Conservation (phyloP, 352 stramenopile species). For the Phytophthora citricola region DNA sequence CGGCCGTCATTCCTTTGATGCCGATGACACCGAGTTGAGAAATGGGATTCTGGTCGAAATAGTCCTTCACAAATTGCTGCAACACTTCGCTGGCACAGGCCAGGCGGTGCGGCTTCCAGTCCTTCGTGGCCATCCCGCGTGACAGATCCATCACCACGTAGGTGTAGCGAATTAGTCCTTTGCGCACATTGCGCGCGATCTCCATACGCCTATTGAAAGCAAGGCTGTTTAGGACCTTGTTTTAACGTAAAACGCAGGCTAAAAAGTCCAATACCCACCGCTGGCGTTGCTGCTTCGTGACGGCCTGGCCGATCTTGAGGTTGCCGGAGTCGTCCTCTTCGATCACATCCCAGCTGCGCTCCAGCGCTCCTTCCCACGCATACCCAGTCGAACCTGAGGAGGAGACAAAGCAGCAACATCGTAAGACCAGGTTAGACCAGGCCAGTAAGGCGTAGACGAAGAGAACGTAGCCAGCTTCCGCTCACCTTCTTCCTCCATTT, state of each 20-base stretch:
- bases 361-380: slow-evolving; percentile 84
- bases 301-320: slow-evolving; percentile 75
- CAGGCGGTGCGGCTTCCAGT: slow-evolving; percentile 88
- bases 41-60: slow-evolving; percentile 96
- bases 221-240: slow-evolving; percentile 2
- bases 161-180: slow-evolving; percentile 87
- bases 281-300: slow-evolving; percentile 75
- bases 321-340: slow-evolving; percentile 85
- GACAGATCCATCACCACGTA: slow-evolving; percentile 89
- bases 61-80: slow-evolving; percentile 91
- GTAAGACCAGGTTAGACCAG: slow-evolving; percentile 7
- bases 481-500: slow-evolving; percentile 43
- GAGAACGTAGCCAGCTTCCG: not conserved
- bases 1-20: slow-evolving; percentile 90
- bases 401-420: not conserved
- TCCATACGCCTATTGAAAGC: slow-evolving; percentile 56
- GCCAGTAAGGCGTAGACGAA: not conserved
- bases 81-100: slow-evolving; percentile 70
- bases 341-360: slow-evolving; percentile 89
- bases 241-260: not conserved
- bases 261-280: slow-evolving; percentile 47
- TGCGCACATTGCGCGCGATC: slow-evolving; percentile 86
- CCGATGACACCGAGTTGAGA: slow-evolving; percentile 92
- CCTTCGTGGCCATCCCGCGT: slow-evolving; percentile 85
- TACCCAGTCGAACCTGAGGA: slow-evolving; percentile 61